Evolutionary conservation across 2,329 filamentous ascomycete genomes (phyloP).

Genomic region (Trichoderma endophyticum): DNA sequence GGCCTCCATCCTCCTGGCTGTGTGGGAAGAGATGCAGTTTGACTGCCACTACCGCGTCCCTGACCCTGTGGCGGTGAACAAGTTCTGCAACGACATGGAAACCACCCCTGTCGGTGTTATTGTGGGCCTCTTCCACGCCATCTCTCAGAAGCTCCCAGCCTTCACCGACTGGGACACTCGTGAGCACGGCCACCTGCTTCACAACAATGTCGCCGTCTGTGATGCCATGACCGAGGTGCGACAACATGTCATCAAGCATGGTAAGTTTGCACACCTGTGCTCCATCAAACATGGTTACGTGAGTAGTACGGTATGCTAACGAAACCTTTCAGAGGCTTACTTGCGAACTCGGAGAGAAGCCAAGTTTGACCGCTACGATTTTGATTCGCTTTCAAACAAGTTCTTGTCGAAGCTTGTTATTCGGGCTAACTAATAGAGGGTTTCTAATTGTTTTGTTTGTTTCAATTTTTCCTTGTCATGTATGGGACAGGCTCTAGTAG

Average conservation of each 20-base stretch:
- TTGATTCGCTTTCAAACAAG: constrained; percentile 95
- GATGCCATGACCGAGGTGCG: constrained; percentile 95
- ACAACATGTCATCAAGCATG: constrained; percentile 88
- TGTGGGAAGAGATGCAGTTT: constrained; percentile 99
- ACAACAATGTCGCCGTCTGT: constrained; percentile 88
- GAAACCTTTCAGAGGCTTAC: constrained; percentile 67
- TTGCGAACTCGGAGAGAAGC: constrained; percentile 74
- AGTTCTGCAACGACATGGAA: constrained; percentile 97
- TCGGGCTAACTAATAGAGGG: constrained; percentile 63
- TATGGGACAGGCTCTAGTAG: constrained; percentile 16
- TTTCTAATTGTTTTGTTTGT: neutral
- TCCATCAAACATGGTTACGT: neutral
- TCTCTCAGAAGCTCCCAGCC: constrained; percentile 90
- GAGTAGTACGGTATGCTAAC: constrained; percentile 24
- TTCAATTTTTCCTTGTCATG: constrained; percentile 10
- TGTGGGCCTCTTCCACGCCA: constrained; percentile 93
- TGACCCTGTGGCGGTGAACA: constrained; percentile 78
- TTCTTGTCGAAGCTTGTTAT: constrained; percentile 96
- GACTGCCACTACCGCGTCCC: constrained; percentile 95
- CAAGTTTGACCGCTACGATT: constrained; percentile 87
- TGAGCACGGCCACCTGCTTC: constrained; percentile 85
- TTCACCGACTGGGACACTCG: constrained; percentile 92
- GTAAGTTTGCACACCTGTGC: constrained; percentile 51
- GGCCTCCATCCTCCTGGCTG: constrained; percentile 84
- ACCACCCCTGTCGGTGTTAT: constrained; percentile 93